A percentile compares a stretch with the other conserved stretches of the same genome.
These are phyloP conservation scores for Stylosanthes scabra DNA, from an alignment of 331 rosid genomes.

Conservation along the genomic window DNA sequence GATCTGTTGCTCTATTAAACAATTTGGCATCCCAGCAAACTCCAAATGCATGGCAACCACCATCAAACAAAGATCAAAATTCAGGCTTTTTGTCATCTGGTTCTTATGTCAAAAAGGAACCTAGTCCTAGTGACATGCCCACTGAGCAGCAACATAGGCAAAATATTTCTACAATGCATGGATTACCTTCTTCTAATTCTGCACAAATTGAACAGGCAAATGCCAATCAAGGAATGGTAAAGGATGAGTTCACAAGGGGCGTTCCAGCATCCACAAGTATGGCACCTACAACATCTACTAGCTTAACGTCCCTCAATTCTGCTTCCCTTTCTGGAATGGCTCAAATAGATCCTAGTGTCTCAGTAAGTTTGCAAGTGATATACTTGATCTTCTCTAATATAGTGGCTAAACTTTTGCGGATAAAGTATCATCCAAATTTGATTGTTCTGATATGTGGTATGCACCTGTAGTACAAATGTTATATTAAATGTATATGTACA, in stretches of 20 bases:
- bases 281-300: slow-evolving; percentile 54
- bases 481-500: slow-evolving; percentile 8
- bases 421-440: slow-evolving; percentile 9
- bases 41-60: slow-evolving; percentile 69
- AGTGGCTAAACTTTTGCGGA: slow-evolving; percentile 2
- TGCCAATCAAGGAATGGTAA: slow-evolving; percentile 56
- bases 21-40: slow-evolving; percentile 64
- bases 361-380: slow-evolving; percentile 45
- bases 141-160: slow-evolving; percentile 75
- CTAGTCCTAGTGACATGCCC: slow-evolving; percentile 63
- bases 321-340: slow-evolving; percentile 51
- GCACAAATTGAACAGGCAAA: slow-evolving; percentile 67
- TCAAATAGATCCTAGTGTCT: slow-evolving; percentile 57
- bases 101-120: slow-evolving; percentile 72
- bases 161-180: slow-evolving; percentile 59
- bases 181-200: slow-evolving; percentile 62
- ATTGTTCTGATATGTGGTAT: slow-evolving; percentile 11
- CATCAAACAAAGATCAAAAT: slow-evolving; percentile 68
- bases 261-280: slow-evolving; percentile 56
- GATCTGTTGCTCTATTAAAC: slow-evolving; percentile 61
- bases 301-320: slow-evolving; percentile 52
- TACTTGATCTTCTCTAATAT: slow-evolving; percentile 20
- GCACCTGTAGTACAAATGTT: neutral
- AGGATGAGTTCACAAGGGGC: slow-evolving; percentile 69
- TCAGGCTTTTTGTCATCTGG: slow-evolving; percentile 56